phyloP scores from a whole-genome alignment of 2,329 filamentous ascomycete genomes.

The Mycosphaerella sp. region DNA sequence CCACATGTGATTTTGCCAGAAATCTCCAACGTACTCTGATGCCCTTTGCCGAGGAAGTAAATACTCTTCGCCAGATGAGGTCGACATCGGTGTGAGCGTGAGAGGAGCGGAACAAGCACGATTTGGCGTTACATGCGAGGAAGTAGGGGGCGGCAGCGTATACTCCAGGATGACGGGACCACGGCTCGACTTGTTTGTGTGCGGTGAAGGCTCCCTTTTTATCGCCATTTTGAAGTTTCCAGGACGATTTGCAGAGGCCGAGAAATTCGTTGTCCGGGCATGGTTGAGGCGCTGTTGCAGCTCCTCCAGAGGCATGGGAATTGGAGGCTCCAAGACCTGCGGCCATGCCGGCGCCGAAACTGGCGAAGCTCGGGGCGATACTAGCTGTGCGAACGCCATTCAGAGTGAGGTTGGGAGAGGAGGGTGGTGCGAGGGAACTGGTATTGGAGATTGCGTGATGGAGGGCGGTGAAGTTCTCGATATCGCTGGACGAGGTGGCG shows the following conservation, averaged over 20 bases:
- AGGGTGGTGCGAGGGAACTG: constrained; percentile 11
- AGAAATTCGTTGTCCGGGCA: constrained; percentile 32
- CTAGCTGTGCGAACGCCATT: constrained; percentile 13
- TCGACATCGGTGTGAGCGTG: constrained; percentile 32
- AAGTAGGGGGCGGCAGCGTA: constrained; percentile 25
- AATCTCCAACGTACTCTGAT: constrained; percentile 44
- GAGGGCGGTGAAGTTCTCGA: not conserved
- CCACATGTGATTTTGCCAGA: constrained; percentile 43
- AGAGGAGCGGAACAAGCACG: constrained; percentile 41
- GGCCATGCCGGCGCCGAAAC: constrained; percentile 8
- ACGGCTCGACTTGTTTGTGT: constrained; percentile 23
- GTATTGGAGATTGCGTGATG: constrained; percentile 2
- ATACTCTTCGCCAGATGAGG: constrained; percentile 27
- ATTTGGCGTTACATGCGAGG: constrained; percentile 37
- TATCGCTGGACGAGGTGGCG: not conserved
- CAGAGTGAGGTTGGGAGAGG: constrained; percentile 17
- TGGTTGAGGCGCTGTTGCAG: constrained; percentile 24
- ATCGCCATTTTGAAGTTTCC: constrained; percentile 36
- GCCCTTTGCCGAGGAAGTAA: constrained; percentile 26
- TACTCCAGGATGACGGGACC: constrained; percentile 23
- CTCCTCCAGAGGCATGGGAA: not conserved
- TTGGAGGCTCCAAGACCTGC: constrained; percentile 2
- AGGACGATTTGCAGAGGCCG: constrained; percentile 44
- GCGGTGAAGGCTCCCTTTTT: constrained; percentile 29
- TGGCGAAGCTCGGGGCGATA: constrained; percentile 6